A percentile compares a stretch with the other conserved stretches of the same genome.
Evolutionary conservation across 257 asterid species (phyloP).

Genomic region (Plantago elongata): DNA sequence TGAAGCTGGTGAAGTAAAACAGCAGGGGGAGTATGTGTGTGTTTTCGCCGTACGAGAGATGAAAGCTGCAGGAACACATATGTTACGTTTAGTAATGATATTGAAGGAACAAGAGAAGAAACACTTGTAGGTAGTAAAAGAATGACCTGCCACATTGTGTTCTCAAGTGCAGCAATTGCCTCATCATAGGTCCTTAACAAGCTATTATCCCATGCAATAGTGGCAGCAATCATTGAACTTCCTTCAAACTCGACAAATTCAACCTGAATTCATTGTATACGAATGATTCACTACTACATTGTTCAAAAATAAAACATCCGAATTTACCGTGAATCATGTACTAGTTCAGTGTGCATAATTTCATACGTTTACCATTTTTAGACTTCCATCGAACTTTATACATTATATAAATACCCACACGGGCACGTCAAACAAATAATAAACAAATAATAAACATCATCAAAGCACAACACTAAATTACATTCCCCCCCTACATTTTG

Average conservation of each 20-base stretch:
- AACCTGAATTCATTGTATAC: conserved; percentile 41
- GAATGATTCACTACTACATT: neutral
- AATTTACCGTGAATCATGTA: too few relatives aligned
- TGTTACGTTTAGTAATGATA: too few relatives aligned
- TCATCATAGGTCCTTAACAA: conserved; percentile 54
- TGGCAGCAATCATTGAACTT: conserved; percentile 86
- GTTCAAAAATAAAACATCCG: neutral
- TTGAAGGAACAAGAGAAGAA: neutral
- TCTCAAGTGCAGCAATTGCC: conserved; percentile 67
- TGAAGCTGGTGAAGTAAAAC: conserved; percentile 51
- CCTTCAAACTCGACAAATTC: conserved; percentile 90
- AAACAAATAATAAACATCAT: too few relatives aligned
- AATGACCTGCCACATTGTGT: conserved; percentile 67
- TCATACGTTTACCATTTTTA: too few relatives aligned
- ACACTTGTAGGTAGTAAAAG: conserved; percentile 4
- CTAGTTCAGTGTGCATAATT: too few relatives aligned
- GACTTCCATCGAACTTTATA: too few relatives aligned
- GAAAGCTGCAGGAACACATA: conserved; percentile 51
- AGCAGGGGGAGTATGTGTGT: conserved; percentile 33
- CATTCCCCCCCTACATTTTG: too few relatives aligned
- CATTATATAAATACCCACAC: too few relatives aligned
- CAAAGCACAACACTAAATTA: too few relatives aligned
- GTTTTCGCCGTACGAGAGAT: conserved; percentile 34
- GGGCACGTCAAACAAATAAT: too few relatives aligned
- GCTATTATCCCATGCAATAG: conserved; percentile 87